phyloP scores from a whole-genome alignment of 345 rosid species.

The Eucalyptus microcorys region DNA sequence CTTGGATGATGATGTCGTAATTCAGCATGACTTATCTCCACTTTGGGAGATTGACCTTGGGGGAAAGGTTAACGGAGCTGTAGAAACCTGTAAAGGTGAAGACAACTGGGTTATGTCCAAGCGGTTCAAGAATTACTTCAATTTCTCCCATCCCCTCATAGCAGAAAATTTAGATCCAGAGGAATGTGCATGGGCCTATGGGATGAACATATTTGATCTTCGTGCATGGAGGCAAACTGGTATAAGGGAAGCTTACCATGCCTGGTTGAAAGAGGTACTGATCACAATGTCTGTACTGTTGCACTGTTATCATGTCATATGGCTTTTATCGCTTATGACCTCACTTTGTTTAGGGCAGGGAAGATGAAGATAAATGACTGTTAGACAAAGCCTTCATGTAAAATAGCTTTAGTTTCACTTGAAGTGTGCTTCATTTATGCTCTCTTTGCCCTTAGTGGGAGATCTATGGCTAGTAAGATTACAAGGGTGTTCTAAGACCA shows the following conservation, averaged over 20 bases:
- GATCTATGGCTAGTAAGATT: not conserved
- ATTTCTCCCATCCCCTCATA: constrained; percentile 95
- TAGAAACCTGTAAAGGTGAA: constrained; percentile 95
- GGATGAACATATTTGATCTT: constrained; percentile 96
- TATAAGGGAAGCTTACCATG: constrained; percentile 88
- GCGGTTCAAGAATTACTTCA: constrained; percentile 92
- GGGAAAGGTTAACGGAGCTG: constrained; percentile 98
- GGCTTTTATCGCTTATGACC: not conserved
- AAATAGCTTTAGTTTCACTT: not conserved
- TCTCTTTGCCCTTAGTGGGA: not conserved
- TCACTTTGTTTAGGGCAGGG: not conserved
- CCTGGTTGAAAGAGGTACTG: constrained; percentile 88
- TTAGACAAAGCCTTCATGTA: not conserved
- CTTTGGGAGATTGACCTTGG: constrained; percentile 87
- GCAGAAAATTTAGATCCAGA: constrained; percentile 71
- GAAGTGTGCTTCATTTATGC: not conserved
- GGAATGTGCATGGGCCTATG: constrained; percentile 99
- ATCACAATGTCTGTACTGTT: not conserved
- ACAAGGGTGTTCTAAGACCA: not conserved
- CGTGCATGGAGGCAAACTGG: constrained; percentile 79
- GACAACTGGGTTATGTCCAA: constrained; percentile 99
- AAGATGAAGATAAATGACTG: not conserved
- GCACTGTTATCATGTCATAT: not conserved
- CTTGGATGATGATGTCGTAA: constrained; percentile 90
- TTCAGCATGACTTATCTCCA: constrained; percentile 85